Evolutionary conservation across 73 alveolate species (phyloP).

Genomic region (Effrenium voratum): DNA sequence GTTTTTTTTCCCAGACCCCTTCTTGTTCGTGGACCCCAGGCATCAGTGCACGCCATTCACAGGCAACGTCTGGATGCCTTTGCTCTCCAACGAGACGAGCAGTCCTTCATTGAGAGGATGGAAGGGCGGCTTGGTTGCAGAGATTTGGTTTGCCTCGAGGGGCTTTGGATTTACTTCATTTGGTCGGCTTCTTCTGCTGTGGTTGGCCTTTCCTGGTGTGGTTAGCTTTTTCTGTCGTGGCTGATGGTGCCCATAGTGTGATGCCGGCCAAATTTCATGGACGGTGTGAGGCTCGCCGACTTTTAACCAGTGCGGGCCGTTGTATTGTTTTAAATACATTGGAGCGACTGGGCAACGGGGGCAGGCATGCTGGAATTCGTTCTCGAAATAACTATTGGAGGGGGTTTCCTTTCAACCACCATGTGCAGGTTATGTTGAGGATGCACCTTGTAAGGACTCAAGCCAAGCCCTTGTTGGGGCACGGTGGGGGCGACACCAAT

Average conservation of each 20-base stretch:
- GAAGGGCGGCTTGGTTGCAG: conserved; percentile 7
- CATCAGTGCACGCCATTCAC: background rate
- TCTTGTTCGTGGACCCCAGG: background rate
- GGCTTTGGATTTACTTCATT: no score
- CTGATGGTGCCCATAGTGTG: background rate
- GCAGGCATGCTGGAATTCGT: no score
- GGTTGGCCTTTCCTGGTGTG: background rate
- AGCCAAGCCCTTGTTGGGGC: no score
- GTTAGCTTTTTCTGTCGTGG: background rate
- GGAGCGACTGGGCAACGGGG: no score
- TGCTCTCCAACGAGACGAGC: conserved; percentile 53
- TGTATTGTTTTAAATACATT: no score
- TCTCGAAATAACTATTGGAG: no score
- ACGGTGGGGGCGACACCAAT: no score
- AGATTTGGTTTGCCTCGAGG: no score
- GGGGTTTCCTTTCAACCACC: no score
- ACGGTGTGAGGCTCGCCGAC: background rate
- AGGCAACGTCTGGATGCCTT: conserved; percentile 78
- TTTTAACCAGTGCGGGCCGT: no score
- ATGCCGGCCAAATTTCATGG: background rate
- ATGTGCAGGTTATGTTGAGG: no score
- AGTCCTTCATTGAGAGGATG: conserved; percentile 51
- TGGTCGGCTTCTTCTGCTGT: background rate
- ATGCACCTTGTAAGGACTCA: no score
- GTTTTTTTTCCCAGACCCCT: background rate